Base-by-base conservation (phyloP, 495 filamentous ascomycete species). In the Talaromyces stipitatus region DNA sequence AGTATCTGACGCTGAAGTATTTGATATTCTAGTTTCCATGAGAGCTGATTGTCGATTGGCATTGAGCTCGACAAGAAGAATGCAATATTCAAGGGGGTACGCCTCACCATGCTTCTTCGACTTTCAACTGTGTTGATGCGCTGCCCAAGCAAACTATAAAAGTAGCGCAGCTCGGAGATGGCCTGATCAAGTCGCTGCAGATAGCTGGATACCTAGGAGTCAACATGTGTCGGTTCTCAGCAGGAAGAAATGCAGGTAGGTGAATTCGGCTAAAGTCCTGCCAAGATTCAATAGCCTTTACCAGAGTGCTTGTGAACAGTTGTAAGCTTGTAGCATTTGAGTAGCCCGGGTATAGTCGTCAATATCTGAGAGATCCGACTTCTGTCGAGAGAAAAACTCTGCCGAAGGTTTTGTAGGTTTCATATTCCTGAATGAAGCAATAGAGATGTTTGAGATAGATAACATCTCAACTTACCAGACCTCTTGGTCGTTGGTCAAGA, bases 11-110 rank as follows among this genome's bases (percentile, higher is more conserved):
- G 53, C 53, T 46, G 45, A 33, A 14, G 30, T 29, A 46, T 55
- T 55, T 36, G 53, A 55, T 55, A 55, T 43, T 55, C 30, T 55
- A 5, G 32, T 55, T 45, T 55, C 53, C 36, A 55, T 3, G 33
- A 55, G 53, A 45, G 53, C 53, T 28, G 33, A 55, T 28, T 2
- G 1, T 16, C n/a, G 41, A 46, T 4, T 23, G n/a, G 10, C 9
- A 18, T 3, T 3, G 16, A 45, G 29, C 12, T 16, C 2, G 3
- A 16, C 11, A 55, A 8, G 14, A 32, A 29, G n/a, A n/a, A n/a
- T n/a, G n/a, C n/a, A n/a, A n/a, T n/a, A n/a, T n/a, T n/a, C n/a
- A n/a, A n/a, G n/a, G n/a, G n/a, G n/a, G 8, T 18, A 11, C 2
- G 14, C 24, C 33, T 41, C 20, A 55, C 53, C 30, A 46, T 55